Evolutionary conservation across 495 filamentous ascomycete species (phyloP).

Genomic region (Penicillium subrubescens): DNA sequence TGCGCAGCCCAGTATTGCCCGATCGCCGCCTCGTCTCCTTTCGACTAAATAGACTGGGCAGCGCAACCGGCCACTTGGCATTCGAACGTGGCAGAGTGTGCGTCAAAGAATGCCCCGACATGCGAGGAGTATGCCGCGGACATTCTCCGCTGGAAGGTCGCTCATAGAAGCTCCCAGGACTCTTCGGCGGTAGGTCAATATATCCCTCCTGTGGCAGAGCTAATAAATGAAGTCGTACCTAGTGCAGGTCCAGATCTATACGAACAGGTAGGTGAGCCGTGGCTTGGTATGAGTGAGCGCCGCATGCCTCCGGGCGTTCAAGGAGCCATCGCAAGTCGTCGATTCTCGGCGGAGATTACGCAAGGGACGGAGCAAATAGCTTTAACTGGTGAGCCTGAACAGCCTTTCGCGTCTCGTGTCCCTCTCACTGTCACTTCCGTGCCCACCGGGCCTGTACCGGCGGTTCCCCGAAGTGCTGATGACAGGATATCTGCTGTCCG

Average conservation of each 20-base stretch:
- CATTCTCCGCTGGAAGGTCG: neutral
- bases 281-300: neutral
- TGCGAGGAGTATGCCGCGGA: neutral
- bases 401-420: neutral
- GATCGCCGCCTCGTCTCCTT: too few relatives aligned
- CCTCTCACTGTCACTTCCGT: neutral
- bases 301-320: neutral
- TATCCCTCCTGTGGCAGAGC: neutral
- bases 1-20: too few relatives aligned
- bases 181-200: neutral
- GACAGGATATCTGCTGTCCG: neutral
- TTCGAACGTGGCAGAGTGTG: neutral
- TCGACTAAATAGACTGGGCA: too few relatives aligned
- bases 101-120: neutral
- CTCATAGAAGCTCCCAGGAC: neutral
- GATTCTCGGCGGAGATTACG: neutral
- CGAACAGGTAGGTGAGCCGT: neutral
- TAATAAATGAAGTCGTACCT: too few relatives aligned
- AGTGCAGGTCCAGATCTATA: neutral
- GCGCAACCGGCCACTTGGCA: neutral
- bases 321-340: neutral
- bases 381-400: neutral
- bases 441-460: neutral
- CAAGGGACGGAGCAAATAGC: neutral
- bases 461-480: neutral